Percentiles rank a stretch among this genome's conserved stretches.
phyloP scores from a whole-genome alignment of 306 rosid genomes.

The Sindora glabra region DNA sequence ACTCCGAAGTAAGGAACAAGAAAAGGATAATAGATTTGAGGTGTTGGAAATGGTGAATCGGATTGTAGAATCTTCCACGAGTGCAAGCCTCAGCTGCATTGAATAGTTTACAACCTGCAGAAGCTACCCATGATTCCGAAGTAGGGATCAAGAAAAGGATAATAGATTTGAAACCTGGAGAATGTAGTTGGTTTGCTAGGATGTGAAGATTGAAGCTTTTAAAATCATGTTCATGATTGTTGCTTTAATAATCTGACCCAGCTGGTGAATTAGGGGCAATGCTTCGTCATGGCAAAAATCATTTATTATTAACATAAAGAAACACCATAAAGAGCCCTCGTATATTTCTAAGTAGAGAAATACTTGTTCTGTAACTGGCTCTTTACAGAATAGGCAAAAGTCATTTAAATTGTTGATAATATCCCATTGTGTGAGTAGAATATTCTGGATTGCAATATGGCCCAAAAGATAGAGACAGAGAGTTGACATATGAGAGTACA shows the following conservation, averaged over 20 bases:
- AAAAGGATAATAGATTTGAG: constrained; percentile 36
- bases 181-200: constrained; percentile 50
- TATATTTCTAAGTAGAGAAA: too few relatives aligned
- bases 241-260: constrained; percentile 5
- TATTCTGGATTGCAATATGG: too few relatives aligned
- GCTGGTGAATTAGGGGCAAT: constrained; percentile 3
- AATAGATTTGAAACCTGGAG: constrained; percentile 34
- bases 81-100: constrained; percentile 32
- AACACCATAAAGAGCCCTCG: constrained; percentile 3
- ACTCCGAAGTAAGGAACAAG: constrained; percentile 31
- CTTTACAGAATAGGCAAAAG: too few relatives aligned
- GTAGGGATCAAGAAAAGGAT: constrained; percentile 31
- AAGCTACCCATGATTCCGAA: constrained; percentile 28
- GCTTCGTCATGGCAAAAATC: constrained; percentile 21
- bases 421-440: too few relatives aligned
- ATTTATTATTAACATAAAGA: neutral
- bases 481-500: too few relatives aligned
- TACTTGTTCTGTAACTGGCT: too few relatives aligned
- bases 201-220: constrained; percentile 53
- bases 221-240: constrained; percentile 39
- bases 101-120: constrained; percentile 29
- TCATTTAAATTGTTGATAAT: too few relatives aligned
- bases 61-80: constrained; percentile 35
- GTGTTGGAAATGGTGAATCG: constrained; percentile 67
- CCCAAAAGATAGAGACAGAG: too few relatives aligned